phyloP scores from a whole-genome alignment of 2,329 filamentous ascomycete species.

The Incumbomyces delicatus region DNA sequence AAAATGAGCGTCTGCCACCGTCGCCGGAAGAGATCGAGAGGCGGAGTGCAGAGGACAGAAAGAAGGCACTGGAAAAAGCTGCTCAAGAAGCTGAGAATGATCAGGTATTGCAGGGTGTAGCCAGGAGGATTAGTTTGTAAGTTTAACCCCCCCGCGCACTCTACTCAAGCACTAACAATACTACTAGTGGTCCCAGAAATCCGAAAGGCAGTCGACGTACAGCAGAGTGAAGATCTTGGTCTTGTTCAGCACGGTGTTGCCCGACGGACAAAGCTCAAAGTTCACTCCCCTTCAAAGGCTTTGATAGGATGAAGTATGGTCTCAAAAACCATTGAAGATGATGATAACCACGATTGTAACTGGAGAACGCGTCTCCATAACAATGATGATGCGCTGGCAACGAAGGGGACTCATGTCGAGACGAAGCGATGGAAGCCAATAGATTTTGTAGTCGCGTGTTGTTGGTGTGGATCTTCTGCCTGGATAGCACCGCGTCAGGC shows the following conservation, averaged over 20 bases:
- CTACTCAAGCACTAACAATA: slow-evolving; percentile 10
- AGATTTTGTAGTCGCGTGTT: background rate
- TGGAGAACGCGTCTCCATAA: no score
- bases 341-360: no score
- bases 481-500: background rate
- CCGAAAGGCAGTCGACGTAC: slow-evolving; percentile 15
- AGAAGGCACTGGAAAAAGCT: slow-evolving; percentile 70
- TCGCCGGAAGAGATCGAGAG: slow-evolving; percentile 83
- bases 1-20: slow-evolving; percentile 90
- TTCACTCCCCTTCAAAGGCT: background rate
- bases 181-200: slow-evolving; percentile 16
- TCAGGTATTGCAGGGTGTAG: slow-evolving; percentile 72
- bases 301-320: background rate
- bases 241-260: background rate
- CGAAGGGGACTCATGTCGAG: background rate
- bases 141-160: slow-evolving; percentile 28
- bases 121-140: slow-evolving; percentile 93
- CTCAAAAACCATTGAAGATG: background rate
- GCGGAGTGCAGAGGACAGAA: slow-evolving; percentile 70
- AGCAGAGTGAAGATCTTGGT: slow-evolving; percentile 1
- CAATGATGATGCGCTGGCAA: no score
- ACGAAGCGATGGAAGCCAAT: background rate
- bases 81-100: slow-evolving; percentile 87
- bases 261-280: background rate
- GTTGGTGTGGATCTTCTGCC: background rate